Evolutionary conservation across 139 green algal species (phyloP).

Genomic region (Coelastrella sp.): DNA sequence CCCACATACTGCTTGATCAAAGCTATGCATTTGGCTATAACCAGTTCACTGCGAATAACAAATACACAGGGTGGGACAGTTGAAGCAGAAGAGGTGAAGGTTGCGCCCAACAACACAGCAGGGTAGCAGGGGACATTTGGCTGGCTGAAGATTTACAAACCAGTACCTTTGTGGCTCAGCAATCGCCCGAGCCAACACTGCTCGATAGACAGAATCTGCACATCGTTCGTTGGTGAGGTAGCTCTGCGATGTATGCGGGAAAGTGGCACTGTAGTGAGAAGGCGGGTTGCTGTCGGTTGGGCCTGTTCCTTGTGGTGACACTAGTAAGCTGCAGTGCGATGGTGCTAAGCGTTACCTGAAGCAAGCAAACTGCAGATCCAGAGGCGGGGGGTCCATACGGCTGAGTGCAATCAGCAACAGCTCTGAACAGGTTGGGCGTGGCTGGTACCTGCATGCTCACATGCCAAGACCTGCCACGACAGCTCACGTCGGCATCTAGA

Average conservation of each 20-base stretch:
- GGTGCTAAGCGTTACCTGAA: slow-evolving; percentile 7
- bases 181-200: slow-evolving; percentile 29
- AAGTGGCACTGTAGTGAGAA: neutral
- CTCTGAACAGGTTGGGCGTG: slow-evolving; percentile 34
- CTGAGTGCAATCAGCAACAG: slow-evolving; percentile 50
- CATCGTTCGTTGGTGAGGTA: slow-evolving; percentile 44
- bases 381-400: slow-evolving; percentile 35
- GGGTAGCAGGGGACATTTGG: too few species aligned
- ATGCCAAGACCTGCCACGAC: neutral
- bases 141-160: neutral
- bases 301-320: too few species aligned
- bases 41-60: slow-evolving; percentile 35
- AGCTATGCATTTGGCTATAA: slow-evolving; percentile 39
- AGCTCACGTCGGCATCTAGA: too few species aligned
- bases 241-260: slow-evolving; percentile 28
- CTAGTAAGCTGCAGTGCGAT: too few species aligned
- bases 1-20: slow-evolving; percentile 38
- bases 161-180: slow-evolving; percentile 36
- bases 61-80: neutral
- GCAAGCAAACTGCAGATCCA: neutral
- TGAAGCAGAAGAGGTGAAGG: neutral
- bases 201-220: slow-evolving; percentile 33
- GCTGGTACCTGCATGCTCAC: neutral
- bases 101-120: too few species aligned
- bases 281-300: slow-evolving; percentile 15